Conservation (phyloP, 75 land plant species). For the Pinus taeda region DNA sequence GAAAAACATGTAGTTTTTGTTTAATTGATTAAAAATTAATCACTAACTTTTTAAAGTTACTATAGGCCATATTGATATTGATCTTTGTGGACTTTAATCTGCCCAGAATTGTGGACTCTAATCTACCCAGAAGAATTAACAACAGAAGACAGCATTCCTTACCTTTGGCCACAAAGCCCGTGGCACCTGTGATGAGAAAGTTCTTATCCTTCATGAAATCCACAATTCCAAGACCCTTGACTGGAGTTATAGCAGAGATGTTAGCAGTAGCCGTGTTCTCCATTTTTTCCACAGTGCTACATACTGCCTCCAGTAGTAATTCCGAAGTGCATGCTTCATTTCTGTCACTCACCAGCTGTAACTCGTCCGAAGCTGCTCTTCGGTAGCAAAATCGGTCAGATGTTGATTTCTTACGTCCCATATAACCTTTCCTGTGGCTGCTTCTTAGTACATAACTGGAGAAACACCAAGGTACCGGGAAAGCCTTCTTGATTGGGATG, state of each 20-base stretch:
- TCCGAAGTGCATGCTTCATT: neutral
- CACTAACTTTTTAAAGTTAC: too few species aligned
- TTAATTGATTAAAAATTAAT: too few species aligned
- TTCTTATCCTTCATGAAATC: too few species aligned
- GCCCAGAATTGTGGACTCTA: too few species aligned
- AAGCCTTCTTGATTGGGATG: neutral
- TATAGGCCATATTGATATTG: too few species aligned
- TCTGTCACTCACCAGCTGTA: neutral
- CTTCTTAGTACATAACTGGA: too few species aligned
- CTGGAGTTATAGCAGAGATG: neutral
- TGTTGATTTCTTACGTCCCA: neutral
- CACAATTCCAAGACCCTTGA: too few species aligned
- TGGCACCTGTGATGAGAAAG: too few species aligned
- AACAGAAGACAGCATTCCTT: neutral
- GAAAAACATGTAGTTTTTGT: too few species aligned
- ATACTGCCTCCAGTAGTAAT: neutral
- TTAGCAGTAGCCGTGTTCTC: neutral
- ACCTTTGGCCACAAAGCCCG: conserved; percentile 13
- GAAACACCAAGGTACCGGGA: neutral
- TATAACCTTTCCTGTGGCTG: too few species aligned
- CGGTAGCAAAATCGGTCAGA: neutral
- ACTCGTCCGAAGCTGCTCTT: neutral
- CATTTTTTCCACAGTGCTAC: neutral
- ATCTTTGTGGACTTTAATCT: too few species aligned
- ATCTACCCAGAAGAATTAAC: neutral